phyloP scores from a whole-genome alignment of 371 early-diverging fungal genomes.

The Apophysomyces trapeziformis region DNA sequence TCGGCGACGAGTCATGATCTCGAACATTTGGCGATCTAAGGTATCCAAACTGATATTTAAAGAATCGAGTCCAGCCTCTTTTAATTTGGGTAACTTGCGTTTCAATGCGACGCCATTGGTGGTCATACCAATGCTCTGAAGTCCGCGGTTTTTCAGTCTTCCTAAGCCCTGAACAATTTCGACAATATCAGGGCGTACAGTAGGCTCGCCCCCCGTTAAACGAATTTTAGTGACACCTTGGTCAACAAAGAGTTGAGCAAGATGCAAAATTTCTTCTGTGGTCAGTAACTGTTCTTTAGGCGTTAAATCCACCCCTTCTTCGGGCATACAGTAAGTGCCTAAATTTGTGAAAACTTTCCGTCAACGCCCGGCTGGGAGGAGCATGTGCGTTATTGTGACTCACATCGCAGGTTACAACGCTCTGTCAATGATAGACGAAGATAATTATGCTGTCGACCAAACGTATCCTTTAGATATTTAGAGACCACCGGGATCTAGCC shows the following conservation, averaged over 20 bases:
- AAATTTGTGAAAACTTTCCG: neutral
- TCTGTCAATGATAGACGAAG: conserved; percentile 94
- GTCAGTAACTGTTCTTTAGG: conserved; percentile 72
- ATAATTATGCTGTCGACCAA: conserved; percentile 88
- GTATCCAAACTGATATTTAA: conserved; percentile 94
- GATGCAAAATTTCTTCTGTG: conserved; percentile 77
- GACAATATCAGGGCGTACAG: conserved; percentile 88
- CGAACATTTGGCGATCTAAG: conserved; percentile 83
- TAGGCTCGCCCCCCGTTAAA: conserved; percentile 96
- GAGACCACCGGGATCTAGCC: conserved; percentile 5
- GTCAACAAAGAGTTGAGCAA: conserved; percentile 83
- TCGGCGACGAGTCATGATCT: conserved; percentile 85
- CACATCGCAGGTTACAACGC: conserved; percentile 92
- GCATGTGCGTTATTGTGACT: conserved; percentile 14
- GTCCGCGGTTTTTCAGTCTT: conserved; percentile 69
- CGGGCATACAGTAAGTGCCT: conserved; percentile 97
- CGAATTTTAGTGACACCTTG: conserved; percentile 93
- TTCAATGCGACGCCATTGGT: conserved; percentile 92
- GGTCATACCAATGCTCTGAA: conserved; percentile 88
- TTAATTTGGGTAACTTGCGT: conserved; percentile 74
- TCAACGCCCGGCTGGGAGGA: neutral
- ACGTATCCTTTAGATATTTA: conserved; percentile 58
- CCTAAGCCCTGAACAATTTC: conserved; percentile 80
- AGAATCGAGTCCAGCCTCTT: conserved; percentile 79
- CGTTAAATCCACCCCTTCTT: conserved; percentile 83